Evolutionary conservation across 805 yeast species (phyloP), one percentile per base, ranked within the genome.

Genomic region (Hyphopichia homilentoma): DNA sequence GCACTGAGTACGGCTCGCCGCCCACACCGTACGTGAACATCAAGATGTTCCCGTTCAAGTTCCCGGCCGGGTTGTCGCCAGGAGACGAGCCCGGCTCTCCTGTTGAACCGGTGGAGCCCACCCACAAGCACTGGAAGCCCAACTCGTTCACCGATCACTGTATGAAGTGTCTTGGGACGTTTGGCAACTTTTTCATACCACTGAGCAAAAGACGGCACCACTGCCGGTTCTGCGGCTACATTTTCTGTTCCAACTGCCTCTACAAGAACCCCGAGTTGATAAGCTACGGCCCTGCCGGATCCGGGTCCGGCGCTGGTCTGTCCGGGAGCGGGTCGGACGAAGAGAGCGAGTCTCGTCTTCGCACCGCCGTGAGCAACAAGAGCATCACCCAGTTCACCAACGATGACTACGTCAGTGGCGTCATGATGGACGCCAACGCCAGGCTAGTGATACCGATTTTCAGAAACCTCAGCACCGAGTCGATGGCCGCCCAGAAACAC

Each of bases 61-160:
- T 27, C 11, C 29, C 29, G 7, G 13, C 29, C 17, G 16, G 15
- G 12, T 16, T 24, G 6, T 9, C 8, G 5, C 8, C 12, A 15
- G 15, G n/a, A n/a, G n/a, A n/a, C n/a, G n/a, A n/a, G n/a, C n/a
- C n/a, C n/a, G n/a, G n/a, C n/a, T 8, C 8, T 11, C 8, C 22
- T 21, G 9, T 21, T 11, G 22, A 21, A 8, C 8, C 12, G 7
- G 47, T 35, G 27, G 78, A 72, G 41, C 79, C 79, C 11, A 68
- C 74, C 7, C 77, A 67, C 33, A 48, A 52, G 9, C 79, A 73
- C 48, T 75, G 81, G 81, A 65, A 65, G 39, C 69, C 74, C 14
- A 68, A 75, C 48, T 46, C 43, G 27, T 51, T 48, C 32, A 49
- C 68, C n/a, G 41, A 48, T 32, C 54, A 55, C 30, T 75, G 81